Base-by-base conservation (phyloP, 495 filamentous ascomycete genomes). In the Hyaloscypha finlandica region DNA sequence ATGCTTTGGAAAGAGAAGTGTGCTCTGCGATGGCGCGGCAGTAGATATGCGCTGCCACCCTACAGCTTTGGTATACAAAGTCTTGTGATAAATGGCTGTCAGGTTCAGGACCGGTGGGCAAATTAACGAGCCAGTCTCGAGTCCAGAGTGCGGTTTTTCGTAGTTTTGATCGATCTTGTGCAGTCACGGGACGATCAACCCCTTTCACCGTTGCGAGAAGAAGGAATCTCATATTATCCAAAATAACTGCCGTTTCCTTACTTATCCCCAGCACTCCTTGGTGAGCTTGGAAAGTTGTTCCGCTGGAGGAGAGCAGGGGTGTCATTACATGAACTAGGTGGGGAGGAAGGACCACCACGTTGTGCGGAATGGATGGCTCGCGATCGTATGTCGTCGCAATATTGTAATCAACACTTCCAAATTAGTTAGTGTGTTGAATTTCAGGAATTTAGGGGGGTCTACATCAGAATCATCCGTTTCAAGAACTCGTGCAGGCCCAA, bases 171-270 rank as follows among this genome's bases (percentile, higher is more conserved):
- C 32, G 9, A 6, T 66, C 66, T 30, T 63, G 25, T 16, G 29
- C 33, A 9, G 37, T 45, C 4, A 11, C 3, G 16, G 8, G 9
- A 6, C n/a, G 11, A 25, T 59, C 29, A 4, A 39, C 31, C 4
- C 54, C 57, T n/a, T 39, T 63, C 3, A 66, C 30, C 6, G 57
- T 42, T 6, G 68, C 45, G 1, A 8, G 11, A 5, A 63, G 12
- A 6, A 70, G 37, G 54, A 66, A 70, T 30, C 52, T 45, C 58
- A 70, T 66, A 59, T 70, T 52, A 25, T 70, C 68, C 14, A 70
- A 37, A 30, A 66, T 70, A 11, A 39, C 42, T 8, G 68, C 68
- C 29, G 68, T 66, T 45, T 66, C 58, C 45, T 48, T 31, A 30
- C 39, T 59, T 20, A 70, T 63, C 25, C 52, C 11, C n/a, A 66